These are phyloP conservation scores for Fraxinus albicans DNA, from an alignment of 305 asterid genomes.

Conservation along the genomic window DNA sequence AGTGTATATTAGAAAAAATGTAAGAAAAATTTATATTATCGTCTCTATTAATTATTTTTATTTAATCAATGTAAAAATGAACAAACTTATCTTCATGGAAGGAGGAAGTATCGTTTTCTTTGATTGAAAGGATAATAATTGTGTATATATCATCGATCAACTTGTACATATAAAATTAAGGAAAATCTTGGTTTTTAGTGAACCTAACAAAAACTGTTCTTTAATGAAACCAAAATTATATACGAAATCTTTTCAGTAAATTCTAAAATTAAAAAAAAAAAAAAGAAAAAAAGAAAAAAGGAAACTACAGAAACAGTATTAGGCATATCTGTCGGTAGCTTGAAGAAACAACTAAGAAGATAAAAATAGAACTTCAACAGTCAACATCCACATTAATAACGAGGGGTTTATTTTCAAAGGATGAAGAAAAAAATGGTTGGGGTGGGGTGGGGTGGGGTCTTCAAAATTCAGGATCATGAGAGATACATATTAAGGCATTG, in stretches of 20 bases:
- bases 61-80: too few species aligned
- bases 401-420: background rate
- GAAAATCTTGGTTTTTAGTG: background rate
- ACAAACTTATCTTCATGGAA: too few species aligned
- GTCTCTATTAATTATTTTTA: too few species aligned
- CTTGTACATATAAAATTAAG: background rate
- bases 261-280: background rate
- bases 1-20: too few species aligned
- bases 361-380: background rate
- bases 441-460: background rate
- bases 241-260: too few species aligned
- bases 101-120: background rate
- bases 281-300: background rate
- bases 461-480: background rate
- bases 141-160: background rate
- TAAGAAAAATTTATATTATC: too few species aligned
- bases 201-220: background rate
- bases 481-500: too few species aligned
- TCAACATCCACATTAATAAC: constrained; percentile 23
- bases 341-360: background rate
- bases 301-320: background rate
- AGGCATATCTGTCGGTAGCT: constrained; percentile 26
- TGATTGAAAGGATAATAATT: background rate
- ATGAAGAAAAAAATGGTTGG: background rate
- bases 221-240: background rate